phyloP scores from a whole-genome alignment of 106 monocot genomes.

The Dendrobium chrysotoxum region DNA sequence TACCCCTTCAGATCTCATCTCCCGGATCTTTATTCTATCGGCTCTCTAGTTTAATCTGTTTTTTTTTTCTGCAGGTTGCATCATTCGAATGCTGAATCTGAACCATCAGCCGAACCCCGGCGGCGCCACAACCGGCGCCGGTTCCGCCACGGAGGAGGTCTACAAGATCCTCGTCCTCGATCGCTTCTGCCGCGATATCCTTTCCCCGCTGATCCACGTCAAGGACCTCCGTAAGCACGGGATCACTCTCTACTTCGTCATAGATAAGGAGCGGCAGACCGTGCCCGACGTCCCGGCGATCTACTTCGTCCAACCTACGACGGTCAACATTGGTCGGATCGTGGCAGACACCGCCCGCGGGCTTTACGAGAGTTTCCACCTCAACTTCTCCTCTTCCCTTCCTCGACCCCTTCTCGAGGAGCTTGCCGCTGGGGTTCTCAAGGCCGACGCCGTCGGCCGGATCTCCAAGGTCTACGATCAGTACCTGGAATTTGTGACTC shows the following conservation, averaged over 20 bases:
- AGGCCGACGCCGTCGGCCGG: conserved; percentile 37
- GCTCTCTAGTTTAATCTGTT: not conserved
- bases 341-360: conserved; percentile 45
- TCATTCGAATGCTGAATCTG: conserved; percentile 80
- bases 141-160: conserved; percentile 20
- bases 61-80: conserved; percentile 15
- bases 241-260: conserved; percentile 71
- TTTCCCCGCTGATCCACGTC: conserved; percentile 84
- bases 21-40: not conserved
- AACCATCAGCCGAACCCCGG: conserved; percentile 39
- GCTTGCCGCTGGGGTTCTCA: conserved; percentile 48
- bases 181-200: conserved; percentile 62
- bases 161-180: conserved; percentile 95
- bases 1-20: not conserved
- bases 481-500: conserved; percentile 81
- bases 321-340: conserved; percentile 46
- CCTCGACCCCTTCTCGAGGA: conserved; percentile 75
- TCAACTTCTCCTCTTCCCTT: conserved; percentile 92
- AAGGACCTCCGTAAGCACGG: conserved; percentile 87
- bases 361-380: conserved; percentile 78
- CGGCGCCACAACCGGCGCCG: conserved; percentile 7
- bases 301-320: conserved; percentile 75
- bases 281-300: conserved; percentile 85
- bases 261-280: conserved; percentile 70
- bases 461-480: conserved; percentile 78